phyloP scores from a whole-genome alignment of 2,329 filamentous ascomycete species.

The Penicillium sp. region DNA sequence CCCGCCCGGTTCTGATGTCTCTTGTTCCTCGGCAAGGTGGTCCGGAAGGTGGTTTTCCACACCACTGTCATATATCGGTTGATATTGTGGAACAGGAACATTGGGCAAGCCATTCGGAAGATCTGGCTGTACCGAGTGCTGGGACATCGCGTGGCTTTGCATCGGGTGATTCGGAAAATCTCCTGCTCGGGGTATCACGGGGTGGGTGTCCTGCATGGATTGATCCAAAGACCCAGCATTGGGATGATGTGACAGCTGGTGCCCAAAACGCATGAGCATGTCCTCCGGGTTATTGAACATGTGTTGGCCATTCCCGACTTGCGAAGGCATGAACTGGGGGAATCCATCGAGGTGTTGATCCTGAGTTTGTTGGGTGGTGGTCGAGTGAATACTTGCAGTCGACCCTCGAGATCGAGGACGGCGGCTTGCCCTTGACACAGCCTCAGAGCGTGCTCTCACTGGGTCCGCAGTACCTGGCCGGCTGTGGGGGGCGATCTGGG shows the following conservation, averaged over 20 bases:
- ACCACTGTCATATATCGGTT: slow-evolving; percentile 41
- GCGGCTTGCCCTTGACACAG: slow-evolving; percentile 39
- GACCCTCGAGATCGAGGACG: slow-evolving; percentile 47
- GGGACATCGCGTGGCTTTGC: slow-evolving; percentile 34
- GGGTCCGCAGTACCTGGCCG: slow-evolving; percentile 43
- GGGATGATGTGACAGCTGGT: slow-evolving; percentile 41
- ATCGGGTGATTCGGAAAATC: slow-evolving; percentile 38
- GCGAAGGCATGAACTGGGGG: slow-evolving; percentile 38
- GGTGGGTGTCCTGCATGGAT: slow-evolving; percentile 38
- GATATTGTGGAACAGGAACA: slow-evolving; percentile 38
- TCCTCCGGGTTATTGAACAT: slow-evolving; percentile 44
- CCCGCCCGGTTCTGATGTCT: slow-evolving; percentile 42
- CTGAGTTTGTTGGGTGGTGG: slow-evolving; percentile 43
- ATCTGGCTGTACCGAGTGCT: slow-evolving; percentile 37
- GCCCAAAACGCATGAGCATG: slow-evolving; percentile 45
- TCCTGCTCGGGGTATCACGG: slow-evolving; percentile 37
- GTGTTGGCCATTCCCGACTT: slow-evolving; percentile 33
- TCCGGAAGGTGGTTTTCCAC: slow-evolving; percentile 44
- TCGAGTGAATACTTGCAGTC: slow-evolving; percentile 49
- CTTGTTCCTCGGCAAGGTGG: slow-evolving; percentile 40
- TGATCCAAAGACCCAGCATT: slow-evolving; percentile 37
- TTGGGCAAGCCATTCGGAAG: slow-evolving; percentile 33
- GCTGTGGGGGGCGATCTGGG: slow-evolving; percentile 38
- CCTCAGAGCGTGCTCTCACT: slow-evolving; percentile 42
- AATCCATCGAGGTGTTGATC: slow-evolving; percentile 43